Percentiles rank a stretch among this genome's conserved stretches.
phyloP scores from a whole-genome alignment of 2,329 filamentous ascomycete genomes.

The Trichoderma sp. region DNA sequence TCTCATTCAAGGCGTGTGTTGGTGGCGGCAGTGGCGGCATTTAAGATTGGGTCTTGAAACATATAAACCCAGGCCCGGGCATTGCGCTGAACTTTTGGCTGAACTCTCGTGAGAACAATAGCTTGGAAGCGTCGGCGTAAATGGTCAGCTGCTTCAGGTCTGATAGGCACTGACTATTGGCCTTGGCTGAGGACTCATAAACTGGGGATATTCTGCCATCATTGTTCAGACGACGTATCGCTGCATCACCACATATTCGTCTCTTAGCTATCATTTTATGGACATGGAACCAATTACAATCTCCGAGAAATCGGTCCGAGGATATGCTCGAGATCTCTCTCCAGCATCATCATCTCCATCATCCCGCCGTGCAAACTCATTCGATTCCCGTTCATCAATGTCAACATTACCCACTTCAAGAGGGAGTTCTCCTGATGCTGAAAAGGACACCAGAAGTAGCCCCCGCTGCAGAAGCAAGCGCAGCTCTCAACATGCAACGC shows the following conservation, averaged over 20 bases:
- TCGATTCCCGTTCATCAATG: conserved; percentile 10
- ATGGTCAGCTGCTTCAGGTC: conserved; percentile 3
- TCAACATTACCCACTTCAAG: conserved; percentile 23
- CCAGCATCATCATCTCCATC: conserved; percentile 17
- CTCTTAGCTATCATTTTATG: background rate
- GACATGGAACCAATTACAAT: background rate
- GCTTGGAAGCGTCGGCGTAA: background rate
- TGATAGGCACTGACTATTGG: background rate
- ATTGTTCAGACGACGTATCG: background rate
- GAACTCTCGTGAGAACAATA: conserved; percentile 7
- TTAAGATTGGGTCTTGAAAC: background rate
- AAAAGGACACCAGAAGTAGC: conserved; percentile 20
- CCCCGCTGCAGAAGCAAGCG: background rate
- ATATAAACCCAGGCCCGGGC: background rate
- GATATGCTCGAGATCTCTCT: conserved; percentile 10
- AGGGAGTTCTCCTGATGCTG: background rate
- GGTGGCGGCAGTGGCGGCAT: conserved; percentile 23
- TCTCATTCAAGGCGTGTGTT: background rate
- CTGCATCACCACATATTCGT: background rate
- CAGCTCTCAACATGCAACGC: background rate
- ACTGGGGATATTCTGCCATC: background rate
- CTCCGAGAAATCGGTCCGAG: background rate
- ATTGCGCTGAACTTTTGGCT: background rate
- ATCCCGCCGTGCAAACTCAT: background rate
- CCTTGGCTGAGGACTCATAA: background rate